Base-by-base conservation (phyloP, 805 yeast species). In the Candida anglica region DNA sequence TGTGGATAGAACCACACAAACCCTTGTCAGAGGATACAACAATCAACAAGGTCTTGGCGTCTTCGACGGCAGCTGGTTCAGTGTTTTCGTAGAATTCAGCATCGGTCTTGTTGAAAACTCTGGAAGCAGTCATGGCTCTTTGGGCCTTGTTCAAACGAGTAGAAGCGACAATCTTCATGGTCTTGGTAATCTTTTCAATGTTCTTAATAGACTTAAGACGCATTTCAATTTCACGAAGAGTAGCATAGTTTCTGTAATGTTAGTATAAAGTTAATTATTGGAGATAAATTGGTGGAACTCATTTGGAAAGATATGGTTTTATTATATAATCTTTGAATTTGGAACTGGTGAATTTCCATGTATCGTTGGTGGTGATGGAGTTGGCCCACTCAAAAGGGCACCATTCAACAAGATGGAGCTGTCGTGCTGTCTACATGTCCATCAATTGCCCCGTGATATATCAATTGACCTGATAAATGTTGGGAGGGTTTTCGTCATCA, bases 161-260 rank as follows among this genome's bases (percentile, higher is more conserved):
- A 27, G 98, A 91, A 27, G 98, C 98, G 56, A 93, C 98, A 69
- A 93, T 83, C 77, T 89, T 93, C 98, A 93, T 93, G 67, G 98
- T 93, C 73, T 93, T 93, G 71, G 98, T 93, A 73, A 93, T 93
- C 76, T 93, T 93, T 73, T 93, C 97, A 66, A 93, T 91, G 78
- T 93, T 93, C 77, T 91, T 93, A 66, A 93, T 93, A 47, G 97
- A 87, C 75, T 93, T 93, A 62, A 93, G 80, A 75, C 98, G 94
- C 67, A 78, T 84, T 75, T 93, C 98, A 59, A 93, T 94, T 71
- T 93, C 98, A 74, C 97, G 91, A 63, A 93, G 77, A 52, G 98
- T 93, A 57, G 98, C 98, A 75, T 87, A 91, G 75, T 81, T 81
- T 83, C 96, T 86, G 43, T 10, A 29, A 19, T 34, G 56, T 56